Percentiles rank a stretch among this genome's conserved stretches.
Conservation (phyloP, 1,284 basidiomycete genomes). For the Vanrija sp. region DNA sequence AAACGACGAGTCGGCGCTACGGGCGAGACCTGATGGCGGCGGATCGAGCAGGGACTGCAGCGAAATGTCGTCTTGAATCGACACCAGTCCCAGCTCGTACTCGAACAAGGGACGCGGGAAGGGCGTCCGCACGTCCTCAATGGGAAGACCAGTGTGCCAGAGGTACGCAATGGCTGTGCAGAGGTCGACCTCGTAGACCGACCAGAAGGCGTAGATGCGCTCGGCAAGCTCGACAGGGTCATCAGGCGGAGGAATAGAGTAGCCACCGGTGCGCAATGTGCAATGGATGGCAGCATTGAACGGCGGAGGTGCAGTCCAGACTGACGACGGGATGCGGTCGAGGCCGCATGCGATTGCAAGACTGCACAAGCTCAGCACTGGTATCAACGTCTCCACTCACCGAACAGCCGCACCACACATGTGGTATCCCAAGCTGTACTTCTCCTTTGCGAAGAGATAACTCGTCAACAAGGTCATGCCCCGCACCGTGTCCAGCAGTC, state of each 20-base stretch:
- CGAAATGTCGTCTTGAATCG: constrained; percentile 20
- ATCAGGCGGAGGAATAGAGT: constrained; percentile 16
- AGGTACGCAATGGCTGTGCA: constrained; percentile 31
- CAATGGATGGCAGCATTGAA: constrained; percentile 21
- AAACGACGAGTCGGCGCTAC: constrained; percentile 16
- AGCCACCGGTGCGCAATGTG: constrained; percentile 22
- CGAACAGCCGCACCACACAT: constrained; percentile 22
- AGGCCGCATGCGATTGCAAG: constrained; percentile 29
- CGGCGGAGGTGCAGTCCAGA: constrained; percentile 14
- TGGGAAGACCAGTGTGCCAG: constrained; percentile 29
- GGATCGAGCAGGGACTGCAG: constrained; percentile 14
- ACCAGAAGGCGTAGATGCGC: constrained; percentile 36
- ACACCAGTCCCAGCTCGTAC: constrained; percentile 25
- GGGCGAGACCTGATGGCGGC: background rate
- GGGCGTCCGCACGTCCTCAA: constrained; percentile 30
- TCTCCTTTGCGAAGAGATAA: constrained; percentile 29
- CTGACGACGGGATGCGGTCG: constrained; percentile 22
- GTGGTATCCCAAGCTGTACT: constrained; percentile 28
- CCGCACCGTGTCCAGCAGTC: constrained; percentile 31
- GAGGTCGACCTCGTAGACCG: constrained; percentile 31
- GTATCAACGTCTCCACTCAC: background rate
- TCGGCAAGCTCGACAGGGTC: constrained; percentile 27
- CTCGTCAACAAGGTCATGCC: constrained; percentile 28
- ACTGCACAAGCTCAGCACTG: constrained; percentile 1
- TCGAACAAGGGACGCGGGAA: constrained; percentile 30